phyloP scores from a whole-genome alignment of 257 asterid genomes.

The Nicotiana noctiflora region DNA sequence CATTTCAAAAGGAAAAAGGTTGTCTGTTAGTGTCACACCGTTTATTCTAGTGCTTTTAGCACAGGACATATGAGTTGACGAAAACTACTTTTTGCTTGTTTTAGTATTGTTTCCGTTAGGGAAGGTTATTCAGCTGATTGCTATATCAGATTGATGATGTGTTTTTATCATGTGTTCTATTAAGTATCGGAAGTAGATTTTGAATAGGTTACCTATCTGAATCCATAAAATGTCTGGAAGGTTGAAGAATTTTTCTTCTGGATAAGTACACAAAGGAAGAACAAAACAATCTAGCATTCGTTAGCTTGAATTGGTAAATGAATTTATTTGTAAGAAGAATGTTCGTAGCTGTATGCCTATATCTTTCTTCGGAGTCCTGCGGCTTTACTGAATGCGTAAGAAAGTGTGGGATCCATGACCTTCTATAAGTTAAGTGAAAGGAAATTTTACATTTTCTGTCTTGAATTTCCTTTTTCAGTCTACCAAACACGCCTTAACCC shows the following conservation, averaged over 20 bases:
- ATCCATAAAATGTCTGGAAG: not conserved
- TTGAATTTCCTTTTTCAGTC: not conserved
- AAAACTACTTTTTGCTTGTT: not conserved
- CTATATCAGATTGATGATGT: not conserved
- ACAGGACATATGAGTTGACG: not conserved
- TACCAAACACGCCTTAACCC: not conserved
- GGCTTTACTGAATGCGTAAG: not conserved
- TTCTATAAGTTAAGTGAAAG: not conserved
- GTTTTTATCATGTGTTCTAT: not conserved
- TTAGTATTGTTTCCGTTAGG: not conserved
- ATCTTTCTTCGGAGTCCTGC: not conserved
- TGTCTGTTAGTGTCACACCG: not conserved
- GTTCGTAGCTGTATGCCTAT: not conserved
- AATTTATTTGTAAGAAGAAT: not conserved
- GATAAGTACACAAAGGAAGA: not conserved
- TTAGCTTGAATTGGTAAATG: not conserved
- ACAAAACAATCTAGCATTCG: not conserved
- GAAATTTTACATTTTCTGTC: not conserved
- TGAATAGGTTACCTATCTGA: not conserved
- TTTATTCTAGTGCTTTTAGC: not conserved
- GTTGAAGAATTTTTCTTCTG: not conserved
- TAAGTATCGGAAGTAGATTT: not conserved
- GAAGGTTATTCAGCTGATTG: not conserved
- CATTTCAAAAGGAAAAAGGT: not conserved
- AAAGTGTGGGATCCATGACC: not conserved